Percentiles rank a stretch among this genome's conserved stretches.
These are phyloP conservation scores for Colletotrichum limetticola DNA, from an alignment of 2,329 filamentous ascomycete genomes.

Conservation along the genomic window DNA sequence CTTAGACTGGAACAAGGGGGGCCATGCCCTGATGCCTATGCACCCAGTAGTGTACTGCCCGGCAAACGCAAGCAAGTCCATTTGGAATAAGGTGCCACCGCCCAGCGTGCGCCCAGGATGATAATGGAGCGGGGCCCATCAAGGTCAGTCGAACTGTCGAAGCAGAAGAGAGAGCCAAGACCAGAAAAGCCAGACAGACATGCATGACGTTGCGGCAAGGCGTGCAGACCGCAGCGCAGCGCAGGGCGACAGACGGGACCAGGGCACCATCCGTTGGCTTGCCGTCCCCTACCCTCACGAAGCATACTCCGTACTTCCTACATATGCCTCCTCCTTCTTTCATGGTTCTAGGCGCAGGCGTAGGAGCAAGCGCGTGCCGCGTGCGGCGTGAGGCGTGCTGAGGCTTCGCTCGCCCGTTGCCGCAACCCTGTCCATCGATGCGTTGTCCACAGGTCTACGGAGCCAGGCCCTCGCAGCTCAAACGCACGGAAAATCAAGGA, in stretches of 20 bases:
- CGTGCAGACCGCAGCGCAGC: not conserved
- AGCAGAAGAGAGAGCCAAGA: not conserved
- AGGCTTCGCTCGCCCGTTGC: not conserved
- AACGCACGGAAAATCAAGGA: not conserved
- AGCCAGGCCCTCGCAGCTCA: not conserved
- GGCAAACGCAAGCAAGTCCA: slow-evolving; percentile 5
- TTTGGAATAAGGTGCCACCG: slow-evolving; percentile 3
- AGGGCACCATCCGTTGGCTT: not conserved
- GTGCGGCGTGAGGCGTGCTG: not conserved
- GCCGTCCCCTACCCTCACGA: not conserved
- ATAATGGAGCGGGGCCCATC: not conserved
- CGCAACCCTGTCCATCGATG: not conserved
- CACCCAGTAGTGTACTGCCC: not conserved
- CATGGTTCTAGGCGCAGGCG: not conserved
- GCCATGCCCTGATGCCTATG: not conserved
- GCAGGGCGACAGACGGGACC: not conserved
- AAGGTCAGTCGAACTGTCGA: not conserved
- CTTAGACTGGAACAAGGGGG: not conserved
- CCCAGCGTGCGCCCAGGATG: not conserved
- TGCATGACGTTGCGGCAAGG: slow-evolving; percentile 10
- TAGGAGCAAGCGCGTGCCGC: not conserved
- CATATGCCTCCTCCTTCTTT: not conserved
- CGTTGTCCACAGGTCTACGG: slow-evolving; percentile 1
- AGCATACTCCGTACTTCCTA: not conserved
- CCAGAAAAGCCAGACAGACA: not conserved